Base-by-base conservation (phyloP, 148 eudicot genomes). In the Silene conica region DNA sequence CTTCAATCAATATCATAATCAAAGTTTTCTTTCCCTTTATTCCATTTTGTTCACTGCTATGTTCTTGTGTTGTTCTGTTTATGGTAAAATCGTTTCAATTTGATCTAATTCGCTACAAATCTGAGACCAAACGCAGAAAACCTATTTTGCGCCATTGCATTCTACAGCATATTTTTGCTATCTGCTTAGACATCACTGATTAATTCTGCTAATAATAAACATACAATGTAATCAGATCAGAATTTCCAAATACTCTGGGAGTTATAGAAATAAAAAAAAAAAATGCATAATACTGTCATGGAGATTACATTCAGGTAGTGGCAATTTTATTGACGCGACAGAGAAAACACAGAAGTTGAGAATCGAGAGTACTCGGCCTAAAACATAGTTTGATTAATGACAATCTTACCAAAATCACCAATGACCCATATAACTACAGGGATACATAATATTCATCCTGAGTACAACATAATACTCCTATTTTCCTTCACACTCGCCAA, bases 401-500 rank as follows among this genome's bases (percentile, higher is more conserved):
- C 72, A 34, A 59, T 72, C 75, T 41, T 72, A 13, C 52, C 59
- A 20, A n/a, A 28, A 54, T 21, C 60, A 54, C 45, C 23, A 70
- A 70, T 13, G 12, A 56, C 46, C 25, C 18, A 28, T 28, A 56
- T n/a, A 56, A 55, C 16, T 56, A 34, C 21, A 58, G 5, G 9
- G 1, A 57, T 28, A 31, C 10, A 60, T n/a, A 72, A 59, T 22
- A 14, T 41, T 72, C 13, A 16, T 60, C 50, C 66, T 34, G 48
- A 31, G 50, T 19, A 12, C 25, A 69, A 50, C 19, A 48, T 6
- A 9, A 19, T 20, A 58, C 9, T 19, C 46, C 1, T 14, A 14
- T 68, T 43, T 69, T 55, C 15, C 34, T 9, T 19, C 26, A 58
- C 38, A 13, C 2, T 18, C 5, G 74, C 66, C 65, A 71, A 10